phyloP scores from a whole-genome alignment of 2,329 filamentous ascomycete species.

The Emergomyces pasteurianus region DNA sequence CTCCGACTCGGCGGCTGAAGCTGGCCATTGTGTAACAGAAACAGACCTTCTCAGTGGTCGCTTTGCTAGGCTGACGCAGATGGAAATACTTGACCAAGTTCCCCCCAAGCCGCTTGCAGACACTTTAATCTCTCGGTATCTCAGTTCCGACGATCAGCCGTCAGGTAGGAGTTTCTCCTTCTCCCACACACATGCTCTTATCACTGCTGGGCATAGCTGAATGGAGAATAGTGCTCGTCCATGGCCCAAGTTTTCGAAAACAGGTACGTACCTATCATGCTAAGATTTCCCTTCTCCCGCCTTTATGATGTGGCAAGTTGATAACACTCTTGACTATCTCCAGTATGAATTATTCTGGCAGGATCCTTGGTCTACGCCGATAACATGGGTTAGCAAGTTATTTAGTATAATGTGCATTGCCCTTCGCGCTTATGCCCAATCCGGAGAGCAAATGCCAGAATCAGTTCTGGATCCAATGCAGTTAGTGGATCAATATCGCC shows the following conservation, averaged over 20 bases:
- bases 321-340: background rate
- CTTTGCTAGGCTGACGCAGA: conserved; percentile 13
- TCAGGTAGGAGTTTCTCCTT: conserved; percentile 7
- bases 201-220: conserved; percentile 16
- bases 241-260: conserved; percentile 20
- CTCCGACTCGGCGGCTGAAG: background rate
- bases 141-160: conserved; percentile 21
- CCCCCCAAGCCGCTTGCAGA: conserved; percentile 11
- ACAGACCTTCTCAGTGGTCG: background rate
- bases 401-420: conserved; percentile 29
- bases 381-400: conserved; percentile 35
- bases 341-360: conserved; percentile 35
- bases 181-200: conserved; percentile 8
- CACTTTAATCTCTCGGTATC: conserved; percentile 22
- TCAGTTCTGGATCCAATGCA: background rate
- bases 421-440: background rate
- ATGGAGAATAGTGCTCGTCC: conserved; percentile 10
- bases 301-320: background rate
- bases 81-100: conserved; percentile 23
- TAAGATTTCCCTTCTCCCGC: conserved; percentile 4
- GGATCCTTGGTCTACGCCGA: conserved; percentile 24
- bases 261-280: conserved; percentile 15
- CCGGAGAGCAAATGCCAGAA: background rate
- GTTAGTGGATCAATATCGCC: conserved; percentile 12
- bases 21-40: background rate